Conservation (phyloP, 306 rosid species). For the Vigna unguiculata region DNA sequence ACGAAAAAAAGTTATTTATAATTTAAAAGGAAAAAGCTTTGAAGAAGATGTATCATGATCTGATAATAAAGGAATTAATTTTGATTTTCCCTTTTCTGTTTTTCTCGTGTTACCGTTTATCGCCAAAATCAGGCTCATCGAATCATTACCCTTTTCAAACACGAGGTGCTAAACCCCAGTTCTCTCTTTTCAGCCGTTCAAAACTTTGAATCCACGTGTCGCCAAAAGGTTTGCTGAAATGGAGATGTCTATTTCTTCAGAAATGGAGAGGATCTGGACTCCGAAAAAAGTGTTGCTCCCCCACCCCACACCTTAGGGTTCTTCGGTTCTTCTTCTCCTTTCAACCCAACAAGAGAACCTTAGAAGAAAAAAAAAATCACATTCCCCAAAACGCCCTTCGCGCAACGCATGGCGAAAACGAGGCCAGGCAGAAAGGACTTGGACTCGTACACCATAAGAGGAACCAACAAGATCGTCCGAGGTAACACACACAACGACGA, state of each 20-base stretch:
- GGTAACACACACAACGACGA: slow-evolving; percentile 44
- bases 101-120: too few relatives aligned
- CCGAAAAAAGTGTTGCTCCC: background rate
- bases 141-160: too few relatives aligned
- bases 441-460: slow-evolving; percentile 74
- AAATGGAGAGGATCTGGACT: background rate
- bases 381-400: slow-evolving; percentile 2
- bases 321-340: background rate
- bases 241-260: background rate
- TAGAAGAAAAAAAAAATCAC: background rate
- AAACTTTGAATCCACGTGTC: background rate
- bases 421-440: slow-evolving; percentile 68
- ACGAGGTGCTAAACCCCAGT: background rate
- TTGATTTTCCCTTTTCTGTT: too few relatives aligned
- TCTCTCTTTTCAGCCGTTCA: background rate
- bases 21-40: too few relatives aligned
- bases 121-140: too few relatives aligned
- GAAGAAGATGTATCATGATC: too few relatives aligned
- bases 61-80: too few relatives aligned
- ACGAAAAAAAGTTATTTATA: too few relatives aligned
- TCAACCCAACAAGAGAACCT: background rate
- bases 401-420: slow-evolving; percentile 56
- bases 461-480: slow-evolving; percentile 77
- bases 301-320: background rate
- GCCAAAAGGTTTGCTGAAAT: background rate